Percentiles rank a stretch among this genome's conserved stretches.
Evolutionary conservation across 352 stramenopile species (phyloP).

Genomic region (Globisporangium carolinianum): DNA sequence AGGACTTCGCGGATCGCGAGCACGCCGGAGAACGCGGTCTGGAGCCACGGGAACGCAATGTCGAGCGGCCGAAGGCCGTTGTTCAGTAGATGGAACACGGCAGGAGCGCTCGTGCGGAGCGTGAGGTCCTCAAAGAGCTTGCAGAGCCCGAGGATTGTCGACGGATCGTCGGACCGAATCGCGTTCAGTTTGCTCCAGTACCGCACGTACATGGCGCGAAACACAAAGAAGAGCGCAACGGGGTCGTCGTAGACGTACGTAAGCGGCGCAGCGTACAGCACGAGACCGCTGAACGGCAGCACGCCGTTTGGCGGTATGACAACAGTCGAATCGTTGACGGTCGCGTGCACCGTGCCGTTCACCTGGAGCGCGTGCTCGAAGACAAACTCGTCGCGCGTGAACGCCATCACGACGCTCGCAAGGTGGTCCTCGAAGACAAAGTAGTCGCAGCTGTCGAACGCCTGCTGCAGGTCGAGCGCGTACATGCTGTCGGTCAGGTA

Average conservation of each 20-base stretch:
- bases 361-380: slow-evolving; percentile 33
- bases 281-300: slow-evolving; percentile 61
- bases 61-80: slow-evolving; percentile 52
- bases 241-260: slow-evolving; percentile 64
- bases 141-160: slow-evolving; percentile 61
- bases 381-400: slow-evolving; percentile 54
- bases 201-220: slow-evolving; percentile 68
- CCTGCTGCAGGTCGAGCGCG: slow-evolving; percentile 71
- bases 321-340: slow-evolving; percentile 1
- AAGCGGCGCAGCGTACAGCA: slow-evolving; percentile 68
- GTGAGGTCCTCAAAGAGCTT: slow-evolving; percentile 71
- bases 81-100: slow-evolving; percentile 58
- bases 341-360: slow-evolving; percentile 34
- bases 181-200: slow-evolving; percentile 78
- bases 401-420: slow-evolving; percentile 62
- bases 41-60: slow-evolving; percentile 78
- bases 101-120: slow-evolving; percentile 33
- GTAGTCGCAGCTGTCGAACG: slow-evolving; percentile 69
- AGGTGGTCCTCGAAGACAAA: slow-evolving; percentile 81
- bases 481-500: slow-evolving; percentile 79
- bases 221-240: slow-evolving; percentile 64
- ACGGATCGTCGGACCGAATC: slow-evolving; percentile 34
- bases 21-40: slow-evolving; percentile 68
- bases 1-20: slow-evolving; percentile 72
- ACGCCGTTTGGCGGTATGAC: slow-evolving; percentile 59